Evolutionary conservation across 208 protist genomes (phyloP), one percentile per base, ranked within the genome.

Genomic region (Jaenimonas drosophilae): DNA sequence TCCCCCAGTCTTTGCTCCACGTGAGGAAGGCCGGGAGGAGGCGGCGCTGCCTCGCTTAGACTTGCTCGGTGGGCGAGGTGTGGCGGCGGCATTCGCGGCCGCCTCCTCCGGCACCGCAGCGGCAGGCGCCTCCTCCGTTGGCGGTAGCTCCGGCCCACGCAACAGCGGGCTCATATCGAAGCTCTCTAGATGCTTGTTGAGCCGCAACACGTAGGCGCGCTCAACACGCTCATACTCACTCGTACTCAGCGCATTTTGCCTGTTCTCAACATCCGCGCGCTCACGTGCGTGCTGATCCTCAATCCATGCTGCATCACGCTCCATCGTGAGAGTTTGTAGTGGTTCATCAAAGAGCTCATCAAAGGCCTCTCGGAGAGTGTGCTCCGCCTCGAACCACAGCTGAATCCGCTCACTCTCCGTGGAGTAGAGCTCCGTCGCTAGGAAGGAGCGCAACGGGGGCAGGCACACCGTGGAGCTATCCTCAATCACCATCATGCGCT

Each of bases 371-470:
- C 44, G 52, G 21, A 79, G 55, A 2, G 41, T 44, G 5, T 17
- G 40, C 41, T 62, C 75, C 11, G 59, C 69, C 37, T 69, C 58
- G 2, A 40, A 37, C 27, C 58, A 60, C 26, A 86, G 41, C 30
- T 46, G 59, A 3, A 54, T 54, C 17, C 74, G 51, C 29, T 53
- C 58, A 5, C 48, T 11, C 46, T 66, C 55, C 23, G 45, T 34
- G 38, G 44, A 46, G 51, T 82, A 65, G 27, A 62, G 42, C n/a
- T 29, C 48, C 11, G 73, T 64, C 0, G 58, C 44, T 33, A 69
- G 45, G 51, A 91, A 91, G 28, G 51, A 32, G 6, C 23, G 14
- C 12, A 88, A 64, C 38, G 83, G 70, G 2, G 83, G 83, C 14
- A 91, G 14, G 51, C 66, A 78, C 31, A 75, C 63, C 0, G 64